A percentile compares a stretch with the other conserved stretches of the same genome.
Evolutionary conservation across 129 eudicot species (phyloP).

Genomic region (Centaurea solstitialis): DNA sequence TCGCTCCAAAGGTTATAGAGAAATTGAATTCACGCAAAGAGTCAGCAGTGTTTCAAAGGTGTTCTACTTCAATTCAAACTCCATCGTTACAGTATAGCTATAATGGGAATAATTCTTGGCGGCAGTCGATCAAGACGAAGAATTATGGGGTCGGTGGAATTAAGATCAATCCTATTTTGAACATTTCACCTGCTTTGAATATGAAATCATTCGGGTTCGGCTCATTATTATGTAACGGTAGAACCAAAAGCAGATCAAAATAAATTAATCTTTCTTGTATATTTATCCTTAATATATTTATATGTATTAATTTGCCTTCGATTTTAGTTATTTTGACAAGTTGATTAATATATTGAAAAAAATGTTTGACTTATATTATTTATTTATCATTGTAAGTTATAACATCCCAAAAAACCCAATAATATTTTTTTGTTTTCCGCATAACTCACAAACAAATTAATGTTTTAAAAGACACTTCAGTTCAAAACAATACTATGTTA

Average conservation of each 20-base stretch:
- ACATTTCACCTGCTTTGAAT: slow-evolving; percentile 59
- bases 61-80: slow-evolving; percentile 22
- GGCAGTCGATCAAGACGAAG: slow-evolving; percentile 37
- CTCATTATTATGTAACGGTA: slow-evolving; percentile 69
- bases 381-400: neutral
- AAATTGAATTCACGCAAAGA: slow-evolving; percentile 51
- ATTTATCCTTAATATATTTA: neutral
- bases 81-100: neutral
- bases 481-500: neutral
- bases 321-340: neutral
- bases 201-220: slow-evolving; percentile 67
- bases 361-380: neutral
- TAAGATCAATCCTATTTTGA: slow-evolving; percentile 60
- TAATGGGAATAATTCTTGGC: slow-evolving; percentile 27
- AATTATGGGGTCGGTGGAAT: slow-evolving; percentile 34
- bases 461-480: neutral
- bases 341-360: neutral
- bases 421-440: neutral
- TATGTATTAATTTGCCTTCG: neutral
- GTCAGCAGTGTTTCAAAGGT: slow-evolving; percentile 12
- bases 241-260: slow-evolving; percentile 58
- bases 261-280: slow-evolving; percentile 22
- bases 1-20: slow-evolving; percentile 20
- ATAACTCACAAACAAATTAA: neutral
- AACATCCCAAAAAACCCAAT: neutral